Evolutionary conservation across 176 grass and related monocot genomes (phyloP), one percentile per base, ranked within the genome.

Genomic region (Aegilops sharonensis): DNA sequence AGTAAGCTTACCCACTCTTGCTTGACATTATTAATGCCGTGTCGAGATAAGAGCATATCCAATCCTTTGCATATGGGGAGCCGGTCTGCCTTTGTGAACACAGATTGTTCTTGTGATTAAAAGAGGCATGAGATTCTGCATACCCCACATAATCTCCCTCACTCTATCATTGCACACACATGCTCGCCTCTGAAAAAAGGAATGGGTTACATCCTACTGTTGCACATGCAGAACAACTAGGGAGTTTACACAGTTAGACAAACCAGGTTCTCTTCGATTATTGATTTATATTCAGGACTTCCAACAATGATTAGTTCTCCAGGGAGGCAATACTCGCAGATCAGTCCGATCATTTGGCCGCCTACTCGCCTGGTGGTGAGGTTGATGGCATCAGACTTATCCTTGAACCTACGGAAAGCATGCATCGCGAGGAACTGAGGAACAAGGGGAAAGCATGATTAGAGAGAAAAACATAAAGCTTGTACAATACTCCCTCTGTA

Each of bases 11-110:
- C 75, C 75, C 34, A 11, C 50, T 77, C 50, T 77, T 29, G 29
- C 17, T 57, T 31, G 75, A 77, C 27, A 57, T n/a, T 50, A 77
- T 32, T 50, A 35, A 77, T 32, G 18, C 10, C 30, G 21, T 77
- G 2, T 57, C 48, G 50, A 31, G 18, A 17, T 54, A 57, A 31
- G 48, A 77, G 13, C 50, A 57, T 77, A 7, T 35, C 47, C n/a
- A 77, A 57, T 31, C 75, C 75, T 77, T 77, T 77, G 50, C 75
- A 57, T 30, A 59, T 32, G 17, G 75, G 48, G 15, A 77, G 30
- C 29, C 9, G 4, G 27, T 77, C 75, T 17, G 31, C 48, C 75
- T 57, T 77, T 6, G 75, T 10, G 47, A 77, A 15, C 47, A 21
- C 48, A 20, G 23, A 21, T 34, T 78, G 9, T 78, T 78, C 75